Conservation (phyloP, 768 basidiomycete species). For the Lactifluus rugatus region DNA sequence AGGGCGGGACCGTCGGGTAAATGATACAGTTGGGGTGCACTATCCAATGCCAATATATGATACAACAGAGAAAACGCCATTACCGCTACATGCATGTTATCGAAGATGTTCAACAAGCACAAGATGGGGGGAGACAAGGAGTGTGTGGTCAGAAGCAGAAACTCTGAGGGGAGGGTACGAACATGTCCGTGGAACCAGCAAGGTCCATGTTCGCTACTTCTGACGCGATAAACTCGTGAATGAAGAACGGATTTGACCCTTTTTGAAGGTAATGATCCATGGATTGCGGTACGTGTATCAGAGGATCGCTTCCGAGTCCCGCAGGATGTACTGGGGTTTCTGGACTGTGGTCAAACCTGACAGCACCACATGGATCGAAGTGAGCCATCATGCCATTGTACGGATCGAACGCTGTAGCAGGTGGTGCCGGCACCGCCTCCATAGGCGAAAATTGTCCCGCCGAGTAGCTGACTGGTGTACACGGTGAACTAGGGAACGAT, state of each 20-base stretch:
- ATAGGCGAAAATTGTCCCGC: conserved; percentile 8
- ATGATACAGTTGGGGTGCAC: conserved; percentile 16
- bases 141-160: conserved; percentile 10
- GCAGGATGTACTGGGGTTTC: neutral
- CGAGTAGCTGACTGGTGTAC: conserved; percentile 11
- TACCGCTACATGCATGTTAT: conserved; percentile 13
- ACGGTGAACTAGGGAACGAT: conserved; percentile 12
- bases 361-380: conserved; percentile 1
- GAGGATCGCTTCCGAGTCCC: neutral
- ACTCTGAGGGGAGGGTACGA: neutral
- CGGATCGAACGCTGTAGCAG: neutral
- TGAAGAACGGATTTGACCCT: conserved; percentile 2
- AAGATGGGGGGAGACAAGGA: neutral
- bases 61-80: conserved; percentile 18
- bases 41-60: conserved; percentile 14
- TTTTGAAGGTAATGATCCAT: conserved; percentile 1
- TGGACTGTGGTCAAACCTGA: neutral
- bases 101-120: conserved; percentile 5
- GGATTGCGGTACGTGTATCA: neutral
- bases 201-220: neutral
- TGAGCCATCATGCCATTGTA: conserved; percentile 3
- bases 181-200: conserved; percentile 4
- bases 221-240: conserved; percentile 5
- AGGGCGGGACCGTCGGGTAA: conserved; percentile 2
- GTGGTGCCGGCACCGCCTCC: conserved; percentile 10